These are phyloP conservation scores for Thelonectria olida DNA, from an alignment of 2,329 filamentous ascomycete genomes.

Conservation along the genomic window DNA sequence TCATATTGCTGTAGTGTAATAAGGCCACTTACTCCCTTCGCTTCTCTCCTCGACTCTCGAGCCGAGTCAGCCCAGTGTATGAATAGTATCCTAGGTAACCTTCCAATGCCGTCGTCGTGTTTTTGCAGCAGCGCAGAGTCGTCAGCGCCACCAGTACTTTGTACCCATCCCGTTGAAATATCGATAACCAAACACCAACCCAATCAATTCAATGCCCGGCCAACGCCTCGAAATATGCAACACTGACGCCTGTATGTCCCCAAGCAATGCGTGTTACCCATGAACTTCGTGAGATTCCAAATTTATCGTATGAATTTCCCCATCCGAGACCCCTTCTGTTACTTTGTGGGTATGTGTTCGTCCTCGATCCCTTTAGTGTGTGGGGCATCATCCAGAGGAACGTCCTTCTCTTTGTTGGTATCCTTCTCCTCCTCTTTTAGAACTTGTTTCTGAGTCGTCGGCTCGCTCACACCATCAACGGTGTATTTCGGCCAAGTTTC, in stretches of 20 bases:
- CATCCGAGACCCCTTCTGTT: neutral
- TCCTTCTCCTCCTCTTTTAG: neutral
- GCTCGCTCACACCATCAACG: neutral
- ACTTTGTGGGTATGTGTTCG: neutral
- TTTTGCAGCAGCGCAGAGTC: neutral
- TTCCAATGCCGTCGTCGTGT: neutral
- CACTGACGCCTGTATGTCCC: conserved; percentile 11
- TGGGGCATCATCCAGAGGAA: neutral
- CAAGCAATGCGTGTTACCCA: neutral
- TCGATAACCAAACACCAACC: too few relatives aligned
- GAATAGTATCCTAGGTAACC: neutral
- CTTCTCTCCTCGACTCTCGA: neutral
- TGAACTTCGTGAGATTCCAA: conserved; percentile 1
- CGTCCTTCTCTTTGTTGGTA: neutral
- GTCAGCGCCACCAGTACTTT: neutral
- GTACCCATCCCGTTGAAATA: too few relatives aligned
- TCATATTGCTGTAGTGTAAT: too few relatives aligned
- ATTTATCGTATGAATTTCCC: neutral
- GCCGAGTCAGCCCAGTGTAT: neutral
- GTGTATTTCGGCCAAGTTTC: neutral
- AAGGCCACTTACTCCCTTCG: too few relatives aligned
- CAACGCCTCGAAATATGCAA: too few relatives aligned
- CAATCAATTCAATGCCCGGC: neutral
- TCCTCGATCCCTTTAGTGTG: neutral
- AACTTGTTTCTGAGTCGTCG: neutral